Evolutionary conservation across 345 rosid genomes (phyloP), one percentile per base, ranked within the genome.

Genomic region (Ceriops tagal): DNA sequence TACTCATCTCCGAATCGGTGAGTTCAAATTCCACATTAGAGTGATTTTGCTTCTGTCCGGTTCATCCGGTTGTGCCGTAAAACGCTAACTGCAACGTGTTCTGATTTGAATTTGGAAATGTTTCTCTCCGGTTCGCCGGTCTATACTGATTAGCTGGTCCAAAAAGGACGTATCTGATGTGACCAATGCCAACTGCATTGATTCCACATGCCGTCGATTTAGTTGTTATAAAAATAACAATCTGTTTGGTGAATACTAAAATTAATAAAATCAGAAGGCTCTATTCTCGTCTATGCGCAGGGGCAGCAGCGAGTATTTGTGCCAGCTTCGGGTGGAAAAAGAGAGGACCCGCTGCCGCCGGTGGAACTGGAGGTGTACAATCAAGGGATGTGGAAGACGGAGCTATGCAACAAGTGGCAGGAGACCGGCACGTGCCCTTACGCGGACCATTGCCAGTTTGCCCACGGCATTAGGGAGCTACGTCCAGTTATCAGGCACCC

Each of bases 341-440:
- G 57, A 53, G 83, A 81, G 63, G 88, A 80, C 5, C 49, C 5
- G 18, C 19, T 43, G 72, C 81, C 82, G 75, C 81, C 86, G 3
- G 51, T 81, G 52, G 96, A 88, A 70, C 68, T 86, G 37, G 91
- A 92, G 53, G 88, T 86, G 11, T 88, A 83, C 81, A 88, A 82
- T 68, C 97, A 92, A 81, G 99, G 99, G 63, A 86, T 78, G 96
- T 70, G 63, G 68, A 92, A 90, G 86, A 95, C 98, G 35, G 98
- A 95, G 83, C 85, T 95, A 0, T 92, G 98, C 85, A 89, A 95
- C 86, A 95, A 92, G 66, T 95, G 99, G 99, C 91, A 95, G 78
- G 89, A 90, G 84, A 92, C 89, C 0, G 93, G 97, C 16, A 56
- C 82, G n/a, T 92, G 98, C 61, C 90, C 91, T 6, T 90, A 92